Base-by-base conservation (phyloP, 176 grass and related monocot species). In the Metroxylon sagu region DNA sequence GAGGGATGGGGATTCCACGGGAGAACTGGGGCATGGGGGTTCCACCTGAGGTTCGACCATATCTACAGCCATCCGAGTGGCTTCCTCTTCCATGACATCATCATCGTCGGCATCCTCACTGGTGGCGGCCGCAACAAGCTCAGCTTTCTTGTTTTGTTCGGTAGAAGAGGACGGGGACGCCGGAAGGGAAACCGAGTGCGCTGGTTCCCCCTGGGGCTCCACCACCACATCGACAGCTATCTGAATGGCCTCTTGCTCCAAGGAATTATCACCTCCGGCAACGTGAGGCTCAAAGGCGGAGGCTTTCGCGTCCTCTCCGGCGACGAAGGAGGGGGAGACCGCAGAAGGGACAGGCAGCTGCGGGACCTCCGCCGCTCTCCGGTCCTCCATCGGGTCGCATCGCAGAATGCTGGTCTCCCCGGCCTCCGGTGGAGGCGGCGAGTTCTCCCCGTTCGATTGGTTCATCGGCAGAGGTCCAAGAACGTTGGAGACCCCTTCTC, bases 61-160 rank as follows among this genome's bases (percentile, higher is more conserved):
- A 39, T 39, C 35, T 61, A 61, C 31, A 66, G 60, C 73, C 73
- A 72, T 76, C 12, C 27, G 50, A 48, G 6, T n/a, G 49, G 54
- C 60, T 15, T 51, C 57, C 27, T 76, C 57, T 54, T 62, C 51
- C 4, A 29, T 61, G 8, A 5, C 64, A 53, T 56, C 12, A 53
- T 57, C 26, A 65, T 26, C 62, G 52, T 52, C 35, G 17, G 30
- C 61, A 56, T 66, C 55, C 48, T 59, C 26, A 27, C 25, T 21
- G 6, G 53, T 43, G 54, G 55, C 61, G 53, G 43, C 54, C 48
- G 54, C 48, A 23, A 66, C 68, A 56, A 39, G 30, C 27, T 59
- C 54, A 35, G 48, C 60, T 72, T 62, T 61, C 59, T 67, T 27
- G 52, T 52, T 30, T n/a, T 64, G 48, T 62, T 19, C 66, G 4